Base-by-base conservation (phyloP, 1,284 basidiomycete genomes). In the Thecaphora thlaspeos region DNA sequence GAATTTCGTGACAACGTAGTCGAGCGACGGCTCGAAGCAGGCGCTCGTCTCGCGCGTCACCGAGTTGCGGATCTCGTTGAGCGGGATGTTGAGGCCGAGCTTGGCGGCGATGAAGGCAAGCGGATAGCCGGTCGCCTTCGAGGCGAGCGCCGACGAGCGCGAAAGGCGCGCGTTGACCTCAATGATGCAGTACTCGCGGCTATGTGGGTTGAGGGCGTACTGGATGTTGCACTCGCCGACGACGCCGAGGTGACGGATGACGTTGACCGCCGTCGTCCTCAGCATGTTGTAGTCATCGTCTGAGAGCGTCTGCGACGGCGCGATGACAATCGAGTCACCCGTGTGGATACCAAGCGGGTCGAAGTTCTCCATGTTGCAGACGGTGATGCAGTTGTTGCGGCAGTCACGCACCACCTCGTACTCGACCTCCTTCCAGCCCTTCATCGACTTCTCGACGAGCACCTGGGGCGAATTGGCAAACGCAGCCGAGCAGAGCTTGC, bases 241-340 rank as follows among this genome's bases (percentile, higher is more conserved):
- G 67, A 98, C 94, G 65, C 95, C 95, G 55, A 99, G 87, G 81
- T 98, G 94, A 60, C 95, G 87, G 58, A 95, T 92, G 59, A 92
- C 90, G 81, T 98, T 97, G 82, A 98, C 87, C 32, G 95, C 95
- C 50, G 95, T 92, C 61, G 88, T 90, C 57, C 95, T 89, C 67
- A 98, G 84, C 95, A 98, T 98, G 81, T 99, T 93, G 81, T 98
- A 99, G 78, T 96, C 91, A 78, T 80, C 78, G 75, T 98, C 95
- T 34, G 93, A 90, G 17, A 99, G 82, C 2, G 95, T 98, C 80
- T 99, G 95, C 4, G 92, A 96, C 1, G 95, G 95, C 5, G 95
- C 95, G 41, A 98, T 91, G 76, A 98, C 95, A 75, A 99, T 98
- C n/a, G 94, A 98, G 80, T 98, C 95, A 75, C 95, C 95, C n/a